Conservation (phyloP, 495 filamentous ascomycete genomes). For the Neurospora sp. region DNA sequence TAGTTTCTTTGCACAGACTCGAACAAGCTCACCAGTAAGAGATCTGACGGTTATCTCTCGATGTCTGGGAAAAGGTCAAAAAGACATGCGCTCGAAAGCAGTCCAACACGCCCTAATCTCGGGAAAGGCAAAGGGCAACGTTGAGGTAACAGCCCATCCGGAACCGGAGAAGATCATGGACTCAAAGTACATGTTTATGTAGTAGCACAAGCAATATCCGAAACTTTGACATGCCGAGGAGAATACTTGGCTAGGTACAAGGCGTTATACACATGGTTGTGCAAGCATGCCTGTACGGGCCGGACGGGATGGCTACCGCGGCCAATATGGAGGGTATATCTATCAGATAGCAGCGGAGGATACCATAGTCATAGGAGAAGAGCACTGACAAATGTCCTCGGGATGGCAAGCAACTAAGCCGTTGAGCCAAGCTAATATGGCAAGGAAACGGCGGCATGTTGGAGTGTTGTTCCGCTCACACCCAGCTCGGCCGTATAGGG, state of each 20-base stretch:
- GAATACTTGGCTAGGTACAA: not conserved
- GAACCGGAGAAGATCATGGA: not conserved
- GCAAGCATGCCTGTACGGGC: not conserved
- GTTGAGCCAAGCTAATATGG: not conserved
- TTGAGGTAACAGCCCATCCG: not conserved
- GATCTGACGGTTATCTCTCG: conserved; percentile 25
- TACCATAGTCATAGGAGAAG: not conserved
- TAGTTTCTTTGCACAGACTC: not conserved
- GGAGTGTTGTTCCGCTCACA: not conserved
- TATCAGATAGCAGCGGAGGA: not conserved
- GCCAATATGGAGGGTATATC: not conserved
- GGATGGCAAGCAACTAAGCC: not conserved
- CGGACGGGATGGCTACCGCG: not conserved
- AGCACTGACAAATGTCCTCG: not conserved
- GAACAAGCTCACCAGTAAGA: conserved; percentile 22
- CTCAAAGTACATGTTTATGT: not conserved
- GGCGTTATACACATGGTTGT: not conserved
- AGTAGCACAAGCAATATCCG: not conserved
- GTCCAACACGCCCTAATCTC: not conserved
- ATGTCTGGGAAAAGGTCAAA: conserved; percentile 8
- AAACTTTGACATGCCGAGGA: not conserved
- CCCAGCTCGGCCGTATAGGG: not conserved
- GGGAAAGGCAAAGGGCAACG: not conserved
- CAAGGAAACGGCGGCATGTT: not conserved
- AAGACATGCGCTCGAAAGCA: conserved; percentile 1